phyloP scores from a whole-genome alignment of 75 land plant genomes.

The Pseudotsuga menziesii region DNA sequence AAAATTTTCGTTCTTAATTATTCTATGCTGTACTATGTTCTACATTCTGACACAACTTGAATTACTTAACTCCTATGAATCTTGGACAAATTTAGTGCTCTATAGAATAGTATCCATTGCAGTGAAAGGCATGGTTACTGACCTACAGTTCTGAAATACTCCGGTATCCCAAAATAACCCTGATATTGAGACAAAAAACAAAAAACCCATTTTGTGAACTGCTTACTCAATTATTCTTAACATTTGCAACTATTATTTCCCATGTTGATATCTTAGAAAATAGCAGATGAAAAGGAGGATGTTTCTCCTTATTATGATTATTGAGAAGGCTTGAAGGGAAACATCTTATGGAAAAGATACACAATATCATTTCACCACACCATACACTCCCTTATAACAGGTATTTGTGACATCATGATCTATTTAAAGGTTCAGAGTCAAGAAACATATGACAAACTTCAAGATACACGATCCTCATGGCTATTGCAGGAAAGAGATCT shows the following conservation, averaged over 20 bases:
- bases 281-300: conserved; percentile 42
- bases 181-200: conserved; percentile 12
- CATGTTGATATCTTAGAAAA: conserved; percentile 80
- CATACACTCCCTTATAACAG: conserved; percentile 19
- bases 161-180: conserved; percentile 99
- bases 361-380: conserved; percentile 19
- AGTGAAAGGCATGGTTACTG: conserved; percentile 6
- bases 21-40: too few species aligned
- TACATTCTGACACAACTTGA: too few species aligned
- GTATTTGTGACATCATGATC: conserved; percentile 4
- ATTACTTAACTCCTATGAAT: not conserved
- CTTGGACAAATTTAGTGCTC: not conserved
- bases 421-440: too few species aligned
- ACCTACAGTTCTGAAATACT: conserved; percentile 82
- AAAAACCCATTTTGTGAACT: not conserved
- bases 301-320: conserved; percentile 16
- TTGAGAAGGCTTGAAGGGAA: conserved; percentile 14
- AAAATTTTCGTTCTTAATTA: too few species aligned
- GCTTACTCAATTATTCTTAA: conserved; percentile 87
- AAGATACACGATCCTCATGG: too few species aligned
- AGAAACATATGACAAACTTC: too few species aligned
- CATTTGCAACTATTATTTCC: conserved; percentile 86
- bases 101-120: not conserved
- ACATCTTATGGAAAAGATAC: conserved; percentile 16
- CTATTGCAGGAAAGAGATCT: too few species aligned